These are phyloP conservation scores for Erysiphe pulchra DNA, from an alignment of 2,329 filamentous ascomycete genomes.

Conservation along the genomic window DNA sequence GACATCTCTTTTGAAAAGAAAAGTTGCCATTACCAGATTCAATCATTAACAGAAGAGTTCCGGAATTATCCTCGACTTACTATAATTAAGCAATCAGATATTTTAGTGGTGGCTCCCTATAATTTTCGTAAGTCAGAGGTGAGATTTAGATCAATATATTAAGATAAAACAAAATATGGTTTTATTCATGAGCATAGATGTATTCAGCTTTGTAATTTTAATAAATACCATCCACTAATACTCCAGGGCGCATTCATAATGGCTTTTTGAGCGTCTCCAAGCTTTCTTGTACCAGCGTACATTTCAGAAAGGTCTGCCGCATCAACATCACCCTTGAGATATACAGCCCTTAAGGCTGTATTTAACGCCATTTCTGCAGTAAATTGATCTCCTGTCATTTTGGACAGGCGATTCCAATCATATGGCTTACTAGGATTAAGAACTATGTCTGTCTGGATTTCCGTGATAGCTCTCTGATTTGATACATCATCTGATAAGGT, in stretches of 20 bases:
- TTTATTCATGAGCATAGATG: no score
- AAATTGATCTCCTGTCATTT: constrained; percentile 23
- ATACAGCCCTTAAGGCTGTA: constrained; percentile 49
- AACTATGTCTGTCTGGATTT: constrained; percentile 56
- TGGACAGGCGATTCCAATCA: constrained; percentile 56
- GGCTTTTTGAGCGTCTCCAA: constrained; percentile 50
- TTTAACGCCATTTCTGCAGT: constrained; percentile 57
- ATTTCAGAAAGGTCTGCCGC: constrained; percentile 46
- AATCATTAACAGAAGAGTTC: no score
- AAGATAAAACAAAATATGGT: no score
- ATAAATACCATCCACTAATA: constrained; percentile 7
- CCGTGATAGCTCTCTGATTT: constrained; percentile 27
- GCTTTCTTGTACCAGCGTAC: constrained; percentile 45
- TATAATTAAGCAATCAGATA: no score
- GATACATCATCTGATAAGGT: constrained; percentile 24
- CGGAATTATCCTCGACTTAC: no score
- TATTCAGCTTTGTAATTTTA: no score
- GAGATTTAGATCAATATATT: no score
- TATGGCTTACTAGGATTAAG: constrained; percentile 53
- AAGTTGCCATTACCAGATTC: no score
- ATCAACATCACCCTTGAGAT: constrained; percentile 42
- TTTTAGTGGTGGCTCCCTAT: no score
- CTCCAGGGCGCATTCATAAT: constrained; percentile 64
- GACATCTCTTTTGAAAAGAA: no score
- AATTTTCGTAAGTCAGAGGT: no score